These are phyloP conservation scores for Linum trigynum DNA, from an alignment of 345 rosid species.

Conservation along the genomic window DNA sequence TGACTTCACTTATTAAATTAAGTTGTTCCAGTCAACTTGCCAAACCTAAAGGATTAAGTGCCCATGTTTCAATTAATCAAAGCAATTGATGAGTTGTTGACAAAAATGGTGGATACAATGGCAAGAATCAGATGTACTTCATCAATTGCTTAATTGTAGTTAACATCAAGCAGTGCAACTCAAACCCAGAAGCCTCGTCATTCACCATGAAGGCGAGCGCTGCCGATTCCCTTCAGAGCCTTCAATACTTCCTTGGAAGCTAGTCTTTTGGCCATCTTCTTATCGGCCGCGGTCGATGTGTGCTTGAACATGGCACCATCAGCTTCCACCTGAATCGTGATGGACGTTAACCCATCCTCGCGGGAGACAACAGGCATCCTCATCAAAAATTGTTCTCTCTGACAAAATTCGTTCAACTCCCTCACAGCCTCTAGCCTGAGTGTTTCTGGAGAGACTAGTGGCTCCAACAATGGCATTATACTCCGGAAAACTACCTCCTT, in stretches of 20 bases:
- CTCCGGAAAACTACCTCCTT: conserved; percentile 49
- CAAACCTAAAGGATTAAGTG: too few relatives aligned
- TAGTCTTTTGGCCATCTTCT: conserved; percentile 41
- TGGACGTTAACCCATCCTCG: conserved; percentile 17
- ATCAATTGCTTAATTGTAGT: too few relatives aligned
- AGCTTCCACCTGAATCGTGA: conserved; percentile 47
- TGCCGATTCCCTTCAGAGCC: conserved; percentile 27
- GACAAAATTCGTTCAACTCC: conserved; percentile 52
- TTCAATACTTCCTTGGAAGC: conserved; percentile 53
- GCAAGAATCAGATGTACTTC: too few relatives aligned
- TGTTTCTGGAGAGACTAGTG: conserved; percentile 58
- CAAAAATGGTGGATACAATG: too few relatives aligned
- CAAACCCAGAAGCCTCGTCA: too few relatives aligned
- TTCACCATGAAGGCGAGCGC: too few relatives aligned
- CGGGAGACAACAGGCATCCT: conserved; percentile 9
- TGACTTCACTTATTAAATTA: too few relatives aligned
- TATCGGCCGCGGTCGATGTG: conserved; percentile 35
- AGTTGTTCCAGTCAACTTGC: too few relatives aligned
- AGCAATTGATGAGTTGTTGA: too few relatives aligned
- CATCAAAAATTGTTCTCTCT: conserved; percentile 26
- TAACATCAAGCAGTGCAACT: too few relatives aligned
- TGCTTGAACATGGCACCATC: conserved; percentile 26
- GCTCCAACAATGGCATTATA: conserved; percentile 65
- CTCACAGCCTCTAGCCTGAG: conserved; percentile 51
- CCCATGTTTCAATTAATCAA: too few relatives aligned